Evolutionary conservation across 768 basidiomycete species (phyloP), one percentile per base, ranked within the genome.

Genomic region (Tricholomella constricta): DNA sequence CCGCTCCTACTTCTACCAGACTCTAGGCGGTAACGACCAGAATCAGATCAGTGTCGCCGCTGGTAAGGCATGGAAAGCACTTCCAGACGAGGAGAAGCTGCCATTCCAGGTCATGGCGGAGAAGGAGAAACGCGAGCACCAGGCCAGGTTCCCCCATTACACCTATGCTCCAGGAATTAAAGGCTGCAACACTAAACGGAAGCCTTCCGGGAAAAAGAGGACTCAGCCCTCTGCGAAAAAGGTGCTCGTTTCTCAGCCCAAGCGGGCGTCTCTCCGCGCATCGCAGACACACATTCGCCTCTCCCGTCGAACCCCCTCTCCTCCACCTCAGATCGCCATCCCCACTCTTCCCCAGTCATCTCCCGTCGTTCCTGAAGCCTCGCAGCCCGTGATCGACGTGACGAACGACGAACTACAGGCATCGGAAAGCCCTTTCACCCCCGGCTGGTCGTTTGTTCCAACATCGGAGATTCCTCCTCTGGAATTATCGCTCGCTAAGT

Each of bases 1-100:
- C 59, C 71, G 74, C 19, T 74, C 70, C 8, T 56, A 64, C 38
- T 66, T 66, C 46, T 58, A 60, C 40, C 23, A 41, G 26, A 58
- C 38, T 5, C 11, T 47, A 23, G 48, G 52, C 25, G 52, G 61
- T 25, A 58, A 57, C 14, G 67, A 68, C 46, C 72, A 75, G 57
- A 68, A 69, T 26, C 59, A 69, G 22, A 63, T 72, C 38, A 74
- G 72, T 56, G 62, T 63, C 29, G 57, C 57, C 2, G 72, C 74
- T 4, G 72, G 59, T 1, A 56, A 55, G n/a, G 59, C 56, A 11
- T 74, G 72, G 72, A 63, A 56, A 22, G 51, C 45, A 1, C 63
- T 71, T 38, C 44, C 51, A 10, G 19, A 53, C 0, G 62, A 62
- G 12, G 60, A 67, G 38, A 64, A 68, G 50, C 45, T 32, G 23